Evolutionary conservation across 2,329 filamentous ascomycete genomes (phyloP), one percentile per base, ranked within the genome.

Genomic region (Tolypocladium sp.): DNA sequence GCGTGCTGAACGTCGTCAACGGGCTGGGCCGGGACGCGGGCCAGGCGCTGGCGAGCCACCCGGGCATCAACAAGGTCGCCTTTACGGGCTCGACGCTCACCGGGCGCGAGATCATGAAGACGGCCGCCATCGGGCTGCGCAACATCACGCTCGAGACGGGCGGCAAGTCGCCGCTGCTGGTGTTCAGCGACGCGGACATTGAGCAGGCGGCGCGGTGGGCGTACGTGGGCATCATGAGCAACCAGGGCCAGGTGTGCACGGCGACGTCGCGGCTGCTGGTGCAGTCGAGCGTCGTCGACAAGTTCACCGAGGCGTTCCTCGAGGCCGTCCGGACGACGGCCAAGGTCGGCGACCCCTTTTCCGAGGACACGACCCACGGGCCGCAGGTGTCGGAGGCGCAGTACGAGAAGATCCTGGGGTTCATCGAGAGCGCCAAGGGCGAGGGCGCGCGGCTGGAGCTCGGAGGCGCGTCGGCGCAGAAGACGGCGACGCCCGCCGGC

Each of bases 11-110:
- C 71, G 81, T 92, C 59, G 70, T 91, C 59, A 91, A 91, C 61
- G 90, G 90, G 0, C 79, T 84, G 57, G 89, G 89, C 33, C 79
- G 79, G 33, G 84, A 85, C 41, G 86, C 88, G 0, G 90, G 90
- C 15, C 79, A 85, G 6, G 85, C 88, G 0, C 78, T 92, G 10
- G 86, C 85, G 1, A 78, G 80, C 46, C 90, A 93, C 68, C 74
- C 83, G 30, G 82, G 82, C 49, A 80, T 93, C 20, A 86, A 90
- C 68, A 92, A 92, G 76, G 79, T 93, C 61, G 88, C 89, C 0
- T 93, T 92, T 63, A 92, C 90, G 0, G 90, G 90, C 44, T 89
- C 85, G 4, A 92, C 89, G 0, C 76, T 77, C 1, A 92, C 89
- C 0, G 90, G 86, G 9, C 83, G 84, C 58, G 80, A 87, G 56